Base-by-base conservation (phyloP, 164 flowering plant genomes). In the Litsea cubeba region DNA sequence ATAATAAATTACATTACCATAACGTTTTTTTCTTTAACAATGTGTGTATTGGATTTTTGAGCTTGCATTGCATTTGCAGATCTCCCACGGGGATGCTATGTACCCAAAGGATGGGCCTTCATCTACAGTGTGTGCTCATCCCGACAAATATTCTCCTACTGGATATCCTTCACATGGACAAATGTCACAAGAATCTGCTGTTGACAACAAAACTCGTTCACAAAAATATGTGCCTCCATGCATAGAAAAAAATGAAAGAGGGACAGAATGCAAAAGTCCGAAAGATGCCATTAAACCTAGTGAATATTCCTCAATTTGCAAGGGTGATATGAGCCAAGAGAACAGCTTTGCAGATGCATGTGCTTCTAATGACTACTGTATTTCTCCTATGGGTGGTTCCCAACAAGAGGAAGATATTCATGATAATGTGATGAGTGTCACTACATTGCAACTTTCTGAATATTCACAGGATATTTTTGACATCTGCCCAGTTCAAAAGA, bases 401-500 rank as follows among this genome's bases (percentile, higher is more conserved):
- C 25, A 22, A 3, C 5, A 18, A 0, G 24, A 26, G 58, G 50
- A 3, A 25, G 20, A 23, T 51, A 49, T 15, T 1, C 62, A 73
- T 12, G 62, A 20, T 70, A 14, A 32, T 17, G 64, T 18, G 23
- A 50, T 22, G 15, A 58, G 12, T 54, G 54, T 20, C 5, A 12
- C 3, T 70, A 18, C 12, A 23, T 46, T 63, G 8, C 67, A 64
- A n/a, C 58, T 32, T 35, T 60, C 75, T 18, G 78, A 71, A 50
- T 28, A 10, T 5, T 28, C 14, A 8, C 15, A 66, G 20, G 4
- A 22, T 69, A 15, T 12, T 50, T 88, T 85, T 76, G 90, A 91
- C 82, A 84, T 91, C 49, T 91, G 88, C 72, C 49, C 1, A 1
- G 23, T 20, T n/a, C 80, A 78, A 75, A 23, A n/a, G 35, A 79